phyloP scores from a whole-genome alignment of 2,329 filamentous ascomycete genomes.

The Fusarium domesticum region DNA sequence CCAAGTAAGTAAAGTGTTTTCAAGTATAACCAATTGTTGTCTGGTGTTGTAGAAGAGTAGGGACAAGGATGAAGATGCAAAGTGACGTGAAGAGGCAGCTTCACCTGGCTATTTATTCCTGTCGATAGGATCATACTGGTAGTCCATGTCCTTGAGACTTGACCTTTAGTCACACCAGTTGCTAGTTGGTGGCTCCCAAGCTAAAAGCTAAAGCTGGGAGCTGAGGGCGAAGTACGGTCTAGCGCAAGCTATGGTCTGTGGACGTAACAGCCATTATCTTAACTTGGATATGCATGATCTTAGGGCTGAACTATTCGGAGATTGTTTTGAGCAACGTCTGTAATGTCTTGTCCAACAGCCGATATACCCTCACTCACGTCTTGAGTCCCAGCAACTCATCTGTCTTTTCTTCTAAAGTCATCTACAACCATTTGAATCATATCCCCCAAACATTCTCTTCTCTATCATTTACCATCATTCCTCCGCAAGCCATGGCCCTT shows the following conservation, averaged over 20 bases:
- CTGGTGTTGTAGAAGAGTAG: too few species aligned
- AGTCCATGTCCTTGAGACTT: too few species aligned
- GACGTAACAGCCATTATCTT: not conserved
- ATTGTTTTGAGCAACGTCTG: too few species aligned
- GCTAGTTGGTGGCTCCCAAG: constrained; percentile 1
- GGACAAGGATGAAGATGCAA: not conserved
- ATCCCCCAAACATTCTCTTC: not conserved
- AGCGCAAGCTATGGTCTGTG: constrained; percentile 1
- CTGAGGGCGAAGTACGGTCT: constrained; percentile 1
- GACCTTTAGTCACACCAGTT: too few species aligned
- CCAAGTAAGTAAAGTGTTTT: not conserved
- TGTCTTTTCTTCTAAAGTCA: too few species aligned
- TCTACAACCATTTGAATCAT: too few species aligned
- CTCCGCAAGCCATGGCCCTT: not conserved
- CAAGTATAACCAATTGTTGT: not conserved
- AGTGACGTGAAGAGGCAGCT: too few species aligned
- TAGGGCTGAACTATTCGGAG: not conserved
- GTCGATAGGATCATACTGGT: too few species aligned
- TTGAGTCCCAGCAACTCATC: too few species aligned
- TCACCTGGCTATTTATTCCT: too few species aligned
- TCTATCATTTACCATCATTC: not conserved
- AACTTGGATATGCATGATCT: not conserved
- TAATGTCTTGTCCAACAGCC: too few species aligned
- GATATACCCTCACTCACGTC: too few species aligned
- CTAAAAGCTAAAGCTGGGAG: constrained; percentile 1